These are phyloP conservation scores for Didymosphaeria variabile DNA, from an alignment of 2,329 filamentous ascomycete species.

Conservation along the genomic window DNA sequence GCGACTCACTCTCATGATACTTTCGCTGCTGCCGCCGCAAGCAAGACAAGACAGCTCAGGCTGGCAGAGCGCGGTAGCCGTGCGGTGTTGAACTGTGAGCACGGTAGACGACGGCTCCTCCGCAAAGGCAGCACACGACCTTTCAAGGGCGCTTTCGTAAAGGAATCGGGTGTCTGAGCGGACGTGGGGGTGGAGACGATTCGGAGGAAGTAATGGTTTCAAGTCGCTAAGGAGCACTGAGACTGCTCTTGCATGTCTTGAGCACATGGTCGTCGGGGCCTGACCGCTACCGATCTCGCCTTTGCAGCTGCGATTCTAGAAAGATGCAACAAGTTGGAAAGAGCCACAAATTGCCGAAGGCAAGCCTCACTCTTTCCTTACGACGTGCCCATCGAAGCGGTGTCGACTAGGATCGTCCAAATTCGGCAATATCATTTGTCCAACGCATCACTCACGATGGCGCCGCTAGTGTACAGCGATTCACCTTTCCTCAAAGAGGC, in stretches of 20 bases:
- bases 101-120: conserved; percentile 14
- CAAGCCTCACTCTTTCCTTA: conserved; percentile 42
- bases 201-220: conserved; percentile 32
- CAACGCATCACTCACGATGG: conserved; percentile 41
- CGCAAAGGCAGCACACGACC: conserved; percentile 35
- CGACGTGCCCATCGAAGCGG: conserved; percentile 31
- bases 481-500: conserved; percentile 23
- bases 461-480: conserved; percentile 34
- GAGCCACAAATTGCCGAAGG: conserved; percentile 36
- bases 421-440: conserved; percentile 39
- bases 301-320: conserved; percentile 36
- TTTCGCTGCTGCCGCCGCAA: conserved; percentile 32
- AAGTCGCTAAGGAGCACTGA: conserved; percentile 29
- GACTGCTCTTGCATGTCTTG: conserved; percentile 19
- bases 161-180: conserved; percentile 27
- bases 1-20: conserved; percentile 49
- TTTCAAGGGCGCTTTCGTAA: conserved; percentile 34
- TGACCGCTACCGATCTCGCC: conserved; percentile 29
- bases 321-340: conserved; percentile 29
- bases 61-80: conserved; percentile 21
- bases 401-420: conserved; percentile 29
- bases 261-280: conserved; percentile 31
- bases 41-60: conserved; percentile 6
- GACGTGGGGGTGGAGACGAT: conserved; percentile 38
- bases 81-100: conserved; percentile 9